Evolutionary conservation across 768 basidiomycete genomes (phyloP).

Genomic region (Hydnomerulius pinastri): DNA sequence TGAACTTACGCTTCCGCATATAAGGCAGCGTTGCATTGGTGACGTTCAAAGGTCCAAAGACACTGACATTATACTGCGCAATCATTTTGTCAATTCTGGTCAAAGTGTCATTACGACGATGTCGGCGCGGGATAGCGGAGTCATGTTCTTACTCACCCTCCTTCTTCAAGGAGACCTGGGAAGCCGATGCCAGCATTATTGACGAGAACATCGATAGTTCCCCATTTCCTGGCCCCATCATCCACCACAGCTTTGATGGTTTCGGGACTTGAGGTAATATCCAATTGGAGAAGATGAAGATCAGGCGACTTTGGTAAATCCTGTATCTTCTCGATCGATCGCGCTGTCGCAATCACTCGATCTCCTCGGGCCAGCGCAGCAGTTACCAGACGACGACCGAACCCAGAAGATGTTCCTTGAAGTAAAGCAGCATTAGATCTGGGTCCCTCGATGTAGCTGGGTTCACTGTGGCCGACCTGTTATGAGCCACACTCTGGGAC

Average conservation of each 20-base stretch:
- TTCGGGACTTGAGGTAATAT: slow-evolving; percentile 50
- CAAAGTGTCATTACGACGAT: not conserved
- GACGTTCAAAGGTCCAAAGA: slow-evolving; percentile 44
- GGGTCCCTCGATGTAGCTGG: not conserved
- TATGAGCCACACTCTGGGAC: slow-evolving; percentile 20
- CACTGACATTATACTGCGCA: slow-evolving; percentile 40
- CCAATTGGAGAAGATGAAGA: slow-evolving; percentile 47
- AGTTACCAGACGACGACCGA: slow-evolving; percentile 52
- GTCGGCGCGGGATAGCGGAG: not conserved
- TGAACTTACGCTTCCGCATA: slow-evolving; percentile 34
- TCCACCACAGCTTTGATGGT: slow-evolving; percentile 43
- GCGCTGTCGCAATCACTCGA: slow-evolving; percentile 59
- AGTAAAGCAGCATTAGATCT: not conserved
- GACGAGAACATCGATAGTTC: slow-evolving; percentile 58
- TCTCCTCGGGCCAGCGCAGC: slow-evolving; percentile 54
- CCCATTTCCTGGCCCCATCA: slow-evolving; percentile 49
- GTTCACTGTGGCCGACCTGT: slow-evolving; percentile 12
- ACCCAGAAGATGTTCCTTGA: slow-evolving; percentile 57
- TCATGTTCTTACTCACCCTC: slow-evolving; percentile 41
- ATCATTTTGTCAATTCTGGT: slow-evolving; percentile 35
- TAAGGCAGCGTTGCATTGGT: slow-evolving; percentile 52
- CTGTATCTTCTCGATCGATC: slow-evolving; percentile 45
- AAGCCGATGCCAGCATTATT: slow-evolving; percentile 60
- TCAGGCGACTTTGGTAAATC: slow-evolving; percentile 33
- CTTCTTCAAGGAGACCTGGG: slow-evolving; percentile 54